Evolutionary conservation across 1,139 yeast genomes (phyloP).

Genomic region (Hanseniaspora uvarum): DNA sequence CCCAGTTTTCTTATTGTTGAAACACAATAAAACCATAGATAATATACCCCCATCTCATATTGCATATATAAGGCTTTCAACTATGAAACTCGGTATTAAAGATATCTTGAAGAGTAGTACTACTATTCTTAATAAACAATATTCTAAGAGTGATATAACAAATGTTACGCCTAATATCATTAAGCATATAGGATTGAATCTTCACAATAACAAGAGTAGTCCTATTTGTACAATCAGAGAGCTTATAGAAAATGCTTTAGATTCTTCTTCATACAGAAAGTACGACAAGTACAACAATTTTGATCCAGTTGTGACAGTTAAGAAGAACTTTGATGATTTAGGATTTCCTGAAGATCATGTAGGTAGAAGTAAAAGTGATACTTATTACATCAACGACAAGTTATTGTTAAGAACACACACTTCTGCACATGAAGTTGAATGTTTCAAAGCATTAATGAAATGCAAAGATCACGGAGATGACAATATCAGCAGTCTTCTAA

Average conservation of each 20-base stretch:
- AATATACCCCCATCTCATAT: too few relatives aligned
- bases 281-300: constrained; percentile 56
- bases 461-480: not conserved
- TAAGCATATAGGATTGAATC: constrained; percentile 56
- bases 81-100: not conserved
- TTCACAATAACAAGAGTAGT: constrained; percentile 65
- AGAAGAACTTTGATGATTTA: constrained; percentile 78
- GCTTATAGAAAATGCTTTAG: constrained; percentile 58
- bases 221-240: constrained; percentile 81
- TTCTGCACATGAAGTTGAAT: constrained; percentile 88
- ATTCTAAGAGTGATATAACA: constrained; percentile 51
- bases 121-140: not conserved
- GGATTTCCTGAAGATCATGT: constrained; percentile 92
- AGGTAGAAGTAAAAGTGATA: constrained; percentile 84
- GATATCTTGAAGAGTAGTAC: not conserved
- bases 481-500: constrained; percentile 27
- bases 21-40: too few relatives aligned
- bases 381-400: constrained; percentile 71
- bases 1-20: too few relatives aligned
- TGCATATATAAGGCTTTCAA: too few relatives aligned
- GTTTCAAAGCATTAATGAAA: constrained; percentile 41
- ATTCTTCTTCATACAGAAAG: constrained; percentile 41
- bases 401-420: constrained; percentile 82
- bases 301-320: constrained; percentile 70
- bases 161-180: constrained; percentile 72